phyloP scores from a whole-genome alignment of 257 asterid species.

The Solanum neorickii region DNA sequence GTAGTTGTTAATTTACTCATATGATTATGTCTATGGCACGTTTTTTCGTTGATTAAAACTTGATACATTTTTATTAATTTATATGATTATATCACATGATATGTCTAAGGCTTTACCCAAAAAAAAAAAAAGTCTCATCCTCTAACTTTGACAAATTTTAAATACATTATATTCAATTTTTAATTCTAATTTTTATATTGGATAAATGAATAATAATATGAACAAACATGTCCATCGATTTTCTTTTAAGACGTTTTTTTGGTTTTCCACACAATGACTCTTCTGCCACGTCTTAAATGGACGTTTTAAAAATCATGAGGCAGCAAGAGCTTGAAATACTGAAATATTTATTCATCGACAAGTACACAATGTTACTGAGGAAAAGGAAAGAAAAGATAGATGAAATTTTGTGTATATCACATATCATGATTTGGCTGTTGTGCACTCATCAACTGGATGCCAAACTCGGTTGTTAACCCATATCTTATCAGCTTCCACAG shows the following conservation, averaged over 20 bases:
- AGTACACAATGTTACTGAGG: background rate
- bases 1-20: background rate
- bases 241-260: background rate
- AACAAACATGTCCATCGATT: background rate
- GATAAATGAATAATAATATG: background rate
- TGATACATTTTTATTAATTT: background rate
- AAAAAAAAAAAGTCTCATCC: background rate
- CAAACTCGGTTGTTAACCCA: slow-evolving; percentile 64
- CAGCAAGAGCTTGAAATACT: background rate
- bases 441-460: slow-evolving; percentile 50
- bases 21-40: background rate
- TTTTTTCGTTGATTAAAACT: background rate
- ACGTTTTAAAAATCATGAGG: background rate
- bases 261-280: background rate
- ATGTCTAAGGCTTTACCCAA: background rate
- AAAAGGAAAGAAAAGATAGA: background rate
- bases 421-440: slow-evolving; percentile 7
- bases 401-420: background rate
- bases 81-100: background rate
- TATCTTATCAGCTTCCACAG: slow-evolving; percentile 58
- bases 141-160: background rate
- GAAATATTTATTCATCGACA: background rate
- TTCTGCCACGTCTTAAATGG: background rate
- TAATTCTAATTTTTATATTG: background rate
- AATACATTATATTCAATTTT: background rate